Conservation (phyloP, 2,329 filamentous ascomycete species). For the Thielaviopsis euricoi region DNA sequence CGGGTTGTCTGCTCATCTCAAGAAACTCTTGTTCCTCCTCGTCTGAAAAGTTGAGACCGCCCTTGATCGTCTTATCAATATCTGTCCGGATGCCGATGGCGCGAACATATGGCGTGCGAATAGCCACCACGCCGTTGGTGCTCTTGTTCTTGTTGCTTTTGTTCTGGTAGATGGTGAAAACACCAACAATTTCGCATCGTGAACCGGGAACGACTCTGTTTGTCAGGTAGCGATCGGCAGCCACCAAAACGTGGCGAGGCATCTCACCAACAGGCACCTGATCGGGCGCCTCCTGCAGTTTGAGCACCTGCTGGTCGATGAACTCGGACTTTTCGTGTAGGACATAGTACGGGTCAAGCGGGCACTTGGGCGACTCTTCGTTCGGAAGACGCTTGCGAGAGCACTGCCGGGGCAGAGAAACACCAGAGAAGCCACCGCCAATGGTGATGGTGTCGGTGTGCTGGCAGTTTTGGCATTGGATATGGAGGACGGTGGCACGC, state of each 20-base stretch:
- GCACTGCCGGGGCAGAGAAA: slow-evolving; percentile 71
- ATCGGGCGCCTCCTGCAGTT: slow-evolving; percentile 92
- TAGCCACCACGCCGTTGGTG: slow-evolving; percentile 70
- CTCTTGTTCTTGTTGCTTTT: slow-evolving; percentile 62
- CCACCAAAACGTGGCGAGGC: slow-evolving; percentile 85
- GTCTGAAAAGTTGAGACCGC: slow-evolving; percentile 69
- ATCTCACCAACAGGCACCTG: slow-evolving; percentile 95
- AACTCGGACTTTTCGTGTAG: slow-evolving; percentile 88
- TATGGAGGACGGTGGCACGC: slow-evolving; percentile 72
- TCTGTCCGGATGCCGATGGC: slow-evolving; percentile 87
- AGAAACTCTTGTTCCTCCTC: slow-evolving; percentile 94
- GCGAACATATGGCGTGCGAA: slow-evolving; percentile 84
- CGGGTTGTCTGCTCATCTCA: slow-evolving; percentile 76
- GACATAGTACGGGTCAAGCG: slow-evolving; percentile 89
- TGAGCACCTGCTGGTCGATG: slow-evolving; percentile 95
- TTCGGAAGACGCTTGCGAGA: slow-evolving; percentile 44
- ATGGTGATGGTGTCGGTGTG: slow-evolving; percentile 55
- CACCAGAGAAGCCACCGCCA: slow-evolving; percentile 70
- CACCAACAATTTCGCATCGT: slow-evolving; percentile 85
- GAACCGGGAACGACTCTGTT: slow-evolving; percentile 93
- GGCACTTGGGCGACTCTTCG: slow-evolving; percentile 59
- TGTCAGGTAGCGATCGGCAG: slow-evolving; percentile 87
- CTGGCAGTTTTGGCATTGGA: slow-evolving; percentile 78
- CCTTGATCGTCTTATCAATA: slow-evolving; percentile 76
- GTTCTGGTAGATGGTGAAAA: slow-evolving; percentile 94